These are phyloP conservation scores for Annona squamosa DNA, from an alignment of 164 flowering plant genomes.

Conservation along the genomic window DNA sequence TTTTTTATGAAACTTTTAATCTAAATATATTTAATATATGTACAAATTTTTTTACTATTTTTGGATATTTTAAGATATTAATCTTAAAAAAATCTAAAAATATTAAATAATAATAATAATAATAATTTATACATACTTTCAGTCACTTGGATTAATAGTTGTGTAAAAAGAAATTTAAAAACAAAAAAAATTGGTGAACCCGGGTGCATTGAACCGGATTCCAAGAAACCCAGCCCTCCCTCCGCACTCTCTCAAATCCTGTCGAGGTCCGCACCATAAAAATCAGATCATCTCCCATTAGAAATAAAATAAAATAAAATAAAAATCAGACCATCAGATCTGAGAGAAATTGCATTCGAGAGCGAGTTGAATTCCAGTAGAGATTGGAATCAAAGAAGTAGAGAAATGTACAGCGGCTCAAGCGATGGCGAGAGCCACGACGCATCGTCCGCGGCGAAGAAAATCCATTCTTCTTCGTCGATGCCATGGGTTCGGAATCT, in stretches of 20 bases:
- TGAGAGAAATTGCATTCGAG: background rate
- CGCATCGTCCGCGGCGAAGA: slow-evolving; percentile 22
- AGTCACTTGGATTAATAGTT: too few relatives aligned
- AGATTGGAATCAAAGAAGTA: background rate
- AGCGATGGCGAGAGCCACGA: slow-evolving; percentile 83
- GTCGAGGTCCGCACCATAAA: background rate
- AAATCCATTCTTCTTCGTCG: slow-evolving; percentile 82
- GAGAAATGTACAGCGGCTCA: slow-evolving; percentile 67
- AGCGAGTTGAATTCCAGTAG: background rate
- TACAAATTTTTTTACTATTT: too few relatives aligned
- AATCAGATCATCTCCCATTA: background rate
- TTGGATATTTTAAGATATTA: too few relatives aligned
- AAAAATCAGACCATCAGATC: background rate
- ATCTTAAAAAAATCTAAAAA: too few relatives aligned
- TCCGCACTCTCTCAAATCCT: background rate
- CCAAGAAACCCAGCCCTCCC: background rate
- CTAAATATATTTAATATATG: too few relatives aligned
- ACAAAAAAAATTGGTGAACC: too few relatives aligned
- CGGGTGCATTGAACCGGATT: too few relatives aligned
- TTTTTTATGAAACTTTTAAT: too few relatives aligned
- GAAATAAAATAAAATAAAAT: background rate
- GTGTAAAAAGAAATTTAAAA: too few relatives aligned
- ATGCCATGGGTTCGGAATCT: slow-evolving; percentile 93
- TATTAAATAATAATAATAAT: too few relatives aligned
- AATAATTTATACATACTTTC: too few relatives aligned